phyloP scores from a whole-genome alignment of 345 rosid genomes.

The Noccaea caerulescens region DNA sequence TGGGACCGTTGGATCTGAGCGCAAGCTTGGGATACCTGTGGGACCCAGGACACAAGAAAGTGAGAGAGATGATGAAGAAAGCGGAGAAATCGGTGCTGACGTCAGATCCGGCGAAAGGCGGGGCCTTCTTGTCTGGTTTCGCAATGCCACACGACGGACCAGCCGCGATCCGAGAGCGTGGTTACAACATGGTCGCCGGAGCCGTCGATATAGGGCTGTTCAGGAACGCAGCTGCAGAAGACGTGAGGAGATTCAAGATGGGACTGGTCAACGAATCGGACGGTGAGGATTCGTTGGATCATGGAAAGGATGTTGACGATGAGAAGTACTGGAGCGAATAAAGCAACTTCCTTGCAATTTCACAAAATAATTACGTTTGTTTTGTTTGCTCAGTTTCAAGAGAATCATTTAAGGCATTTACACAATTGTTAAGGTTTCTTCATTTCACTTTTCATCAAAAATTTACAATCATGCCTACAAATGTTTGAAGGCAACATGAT shows the following conservation, averaged over 20 bases:
- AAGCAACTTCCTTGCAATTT: neutral
- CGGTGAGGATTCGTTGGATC: conserved; percentile 45
- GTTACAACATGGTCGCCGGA: conserved; percentile 82
- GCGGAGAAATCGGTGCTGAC: conserved; percentile 75
- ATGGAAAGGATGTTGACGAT: conserved; percentile 44
- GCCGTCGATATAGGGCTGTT: conserved; percentile 77
- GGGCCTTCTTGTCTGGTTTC: conserved; percentile 71
- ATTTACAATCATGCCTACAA: conserved; percentile 32
- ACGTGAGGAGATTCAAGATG: conserved; percentile 73
- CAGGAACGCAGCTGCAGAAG: conserved; percentile 69
- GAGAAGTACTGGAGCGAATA: conserved; percentile 53
- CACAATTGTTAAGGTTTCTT: neutral
- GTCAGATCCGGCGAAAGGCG: conserved; percentile 48
- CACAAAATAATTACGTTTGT: neutral
- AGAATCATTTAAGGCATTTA: neutral
- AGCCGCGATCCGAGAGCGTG: conserved; percentile 54
- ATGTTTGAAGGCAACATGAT: neutral
- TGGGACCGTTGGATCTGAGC: conserved; percentile 95
- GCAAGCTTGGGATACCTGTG: conserved; percentile 85
- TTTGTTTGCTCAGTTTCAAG: neutral
- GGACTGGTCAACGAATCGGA: conserved; percentile 46
- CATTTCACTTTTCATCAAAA: conserved; percentile 2
- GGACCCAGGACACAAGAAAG: conserved; percentile 96
- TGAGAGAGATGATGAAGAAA: conserved; percentile 60
- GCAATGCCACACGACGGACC: conserved; percentile 77